These are phyloP conservation scores for Eragrostis curvula DNA, from an alignment of 176 grass and related monocot species.

Conservation along the genomic window DNA sequence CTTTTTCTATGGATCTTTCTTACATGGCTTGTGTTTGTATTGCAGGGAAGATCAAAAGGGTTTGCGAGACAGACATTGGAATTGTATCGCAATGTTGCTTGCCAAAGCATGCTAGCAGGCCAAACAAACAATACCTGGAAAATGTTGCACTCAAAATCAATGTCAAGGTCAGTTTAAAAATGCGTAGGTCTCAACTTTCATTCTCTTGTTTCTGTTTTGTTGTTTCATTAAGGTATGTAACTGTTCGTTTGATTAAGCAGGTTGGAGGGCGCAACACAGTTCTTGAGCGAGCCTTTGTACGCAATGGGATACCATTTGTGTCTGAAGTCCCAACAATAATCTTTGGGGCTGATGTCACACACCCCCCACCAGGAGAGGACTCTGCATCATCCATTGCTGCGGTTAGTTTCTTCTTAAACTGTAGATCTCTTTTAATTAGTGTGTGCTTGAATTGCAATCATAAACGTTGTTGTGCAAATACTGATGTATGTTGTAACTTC, in stretches of 20 bases:
- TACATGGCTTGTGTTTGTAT: constrained; percentile 8
- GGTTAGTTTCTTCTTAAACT: constrained; percentile 40
- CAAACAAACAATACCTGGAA: constrained; percentile 78
- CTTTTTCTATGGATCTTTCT: constrained; percentile 8
- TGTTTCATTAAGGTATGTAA: not conserved
- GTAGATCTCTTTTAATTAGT: not conserved
- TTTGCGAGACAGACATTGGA: constrained; percentile 81
- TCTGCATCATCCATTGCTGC: constrained; percentile 83
- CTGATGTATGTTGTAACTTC: not conserved
- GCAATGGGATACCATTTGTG: constrained; percentile 55
- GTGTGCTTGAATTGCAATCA: not conserved
- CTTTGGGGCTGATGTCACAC: constrained; percentile 85
- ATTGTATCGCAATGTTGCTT: constrained; percentile 85
- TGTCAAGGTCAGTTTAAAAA: constrained; percentile 71
- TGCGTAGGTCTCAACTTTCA: too few relatives aligned
- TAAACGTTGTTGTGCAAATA: not conserved
- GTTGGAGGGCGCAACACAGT: constrained; percentile 80
- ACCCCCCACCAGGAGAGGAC: constrained; percentile 78
- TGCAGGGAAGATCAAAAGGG: constrained; percentile 73
- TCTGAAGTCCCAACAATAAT: constrained; percentile 74
- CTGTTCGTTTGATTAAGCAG: constrained; percentile 32
- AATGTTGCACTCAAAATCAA: constrained; percentile 92
- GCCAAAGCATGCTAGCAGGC: constrained; percentile 56
- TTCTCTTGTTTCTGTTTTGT: not conserved
- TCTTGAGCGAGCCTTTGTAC: constrained; percentile 56